Evolutionary conservation across 495 filamentous ascomycete species (phyloP).

Genomic region (Aspergillus cavernicola): DNA sequence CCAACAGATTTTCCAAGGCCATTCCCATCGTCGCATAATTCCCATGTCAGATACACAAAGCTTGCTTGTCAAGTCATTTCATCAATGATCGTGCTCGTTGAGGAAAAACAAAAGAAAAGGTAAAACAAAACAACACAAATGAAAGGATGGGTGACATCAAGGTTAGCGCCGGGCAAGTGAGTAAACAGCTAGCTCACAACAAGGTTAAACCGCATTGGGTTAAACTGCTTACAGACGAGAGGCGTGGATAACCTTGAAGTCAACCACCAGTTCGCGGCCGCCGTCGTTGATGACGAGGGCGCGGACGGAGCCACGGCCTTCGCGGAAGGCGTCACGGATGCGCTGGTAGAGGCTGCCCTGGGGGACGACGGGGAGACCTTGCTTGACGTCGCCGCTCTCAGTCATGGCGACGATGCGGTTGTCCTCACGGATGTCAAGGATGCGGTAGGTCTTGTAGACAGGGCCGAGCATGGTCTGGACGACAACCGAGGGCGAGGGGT

Average conservation of each 20-base stretch:
- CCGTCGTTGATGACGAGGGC: conserved; percentile 95
- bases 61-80: conserved; percentile 11
- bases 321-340: conserved; percentile 80
- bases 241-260: conserved; percentile 96
- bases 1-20: conserved; percentile 17
- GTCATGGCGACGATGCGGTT: conserved; percentile 78
- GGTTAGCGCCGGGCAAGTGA: too few species aligned
- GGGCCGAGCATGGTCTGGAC: conserved; percentile 99
- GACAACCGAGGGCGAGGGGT: conserved; percentile 91
- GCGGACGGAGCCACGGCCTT: conserved; percentile 88
- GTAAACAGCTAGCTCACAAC: neutral
- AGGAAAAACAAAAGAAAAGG: conserved; percentile 2
- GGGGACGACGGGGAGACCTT: conserved; percentile 85
- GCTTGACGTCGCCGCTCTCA: conserved; percentile 94
- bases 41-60: conserved; percentile 18
- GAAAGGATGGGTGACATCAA: conserved; percentile 7
- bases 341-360: conserved; percentile 83
- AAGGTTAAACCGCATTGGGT: conserved; percentile 15
- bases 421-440: conserved; percentile 93
- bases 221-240: conserved; percentile 56
- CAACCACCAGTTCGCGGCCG: conserved; percentile 91
- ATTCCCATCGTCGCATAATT: conserved; percentile 21
- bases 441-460: conserved; percentile 99
- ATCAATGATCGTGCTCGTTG: conserved; percentile 21
- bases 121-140: neutral